Conservation (phyloP, 345 rosid species). For the Eucalyptus cloeziana region DNA sequence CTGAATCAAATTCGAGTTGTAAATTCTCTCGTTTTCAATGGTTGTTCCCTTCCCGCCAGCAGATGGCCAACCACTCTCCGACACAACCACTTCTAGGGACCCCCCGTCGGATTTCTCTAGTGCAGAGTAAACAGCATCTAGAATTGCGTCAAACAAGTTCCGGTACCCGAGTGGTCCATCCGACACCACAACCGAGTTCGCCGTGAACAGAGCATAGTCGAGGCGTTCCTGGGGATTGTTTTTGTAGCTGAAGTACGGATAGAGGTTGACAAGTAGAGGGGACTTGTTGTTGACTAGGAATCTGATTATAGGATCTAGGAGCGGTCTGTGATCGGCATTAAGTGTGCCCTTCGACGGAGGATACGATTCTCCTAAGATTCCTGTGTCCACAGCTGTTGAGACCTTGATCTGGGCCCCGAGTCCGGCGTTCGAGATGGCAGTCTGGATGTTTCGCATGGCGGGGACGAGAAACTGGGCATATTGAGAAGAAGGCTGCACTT, state of each 20-base stretch:
- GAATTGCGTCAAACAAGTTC: constrained; percentile 44
- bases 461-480: constrained; percentile 18
- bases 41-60: constrained; percentile 22
- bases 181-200: background rate
- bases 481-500: constrained; percentile 15
- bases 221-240: background rate
- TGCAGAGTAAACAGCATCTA: constrained; percentile 38
- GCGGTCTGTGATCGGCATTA: background rate
- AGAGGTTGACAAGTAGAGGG: constrained; percentile 32
- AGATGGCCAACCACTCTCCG: constrained; percentile 64
- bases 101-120: constrained; percentile 41
- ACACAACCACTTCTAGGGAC: constrained; percentile 37
- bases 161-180: constrained; percentile 6
- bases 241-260: constrained; percentile 22
- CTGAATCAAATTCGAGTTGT: constrained; percentile 36
- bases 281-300: constrained; percentile 24
- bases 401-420: constrained; percentile 30
- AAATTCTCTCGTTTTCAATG: constrained; percentile 32
- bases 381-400: constrained; percentile 4
- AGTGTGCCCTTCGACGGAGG: constrained; percentile 12
- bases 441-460: constrained; percentile 36
- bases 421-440: constrained; percentile 11
- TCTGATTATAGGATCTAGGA: constrained; percentile 16
- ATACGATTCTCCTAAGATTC: background rate
- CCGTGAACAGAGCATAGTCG: constrained; percentile 27